phyloP scores from a whole-genome alignment of 768 basidiomycete species.

The Mrakia hoshinonis region DNA sequence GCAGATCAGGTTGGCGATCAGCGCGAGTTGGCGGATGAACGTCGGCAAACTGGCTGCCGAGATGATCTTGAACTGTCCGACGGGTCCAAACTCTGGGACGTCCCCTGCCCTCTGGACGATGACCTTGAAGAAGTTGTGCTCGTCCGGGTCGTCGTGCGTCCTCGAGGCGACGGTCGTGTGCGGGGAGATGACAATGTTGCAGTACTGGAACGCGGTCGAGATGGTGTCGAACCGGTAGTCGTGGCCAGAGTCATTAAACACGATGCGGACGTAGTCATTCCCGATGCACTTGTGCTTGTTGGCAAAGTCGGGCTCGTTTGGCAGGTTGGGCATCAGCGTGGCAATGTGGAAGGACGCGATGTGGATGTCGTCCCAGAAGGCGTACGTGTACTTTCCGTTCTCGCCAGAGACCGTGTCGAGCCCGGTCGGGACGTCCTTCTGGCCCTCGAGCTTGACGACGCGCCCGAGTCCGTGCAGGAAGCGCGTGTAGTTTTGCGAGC shows the following conservation, averaged over 20 bases:
- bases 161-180: slow-evolving; percentile 45
- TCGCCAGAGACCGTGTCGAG: slow-evolving; percentile 67
- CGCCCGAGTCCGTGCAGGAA: slow-evolving; percentile 85
- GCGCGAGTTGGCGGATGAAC: slow-evolving; percentile 77
- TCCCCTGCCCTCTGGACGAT: slow-evolving; percentile 76
- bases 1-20: slow-evolving; percentile 83
- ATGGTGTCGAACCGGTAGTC: slow-evolving; percentile 83
- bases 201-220: slow-evolving; percentile 85
- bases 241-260: slow-evolving; percentile 94
- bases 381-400: slow-evolving; percentile 94
- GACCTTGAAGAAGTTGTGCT: slow-evolving; percentile 94
- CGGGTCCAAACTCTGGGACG: slow-evolving; percentile 88
- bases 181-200: slow-evolving; percentile 94
- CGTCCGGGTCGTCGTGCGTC: slow-evolving; percentile 49
- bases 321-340: slow-evolving; percentile 82
- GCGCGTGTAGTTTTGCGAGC: slow-evolving; percentile 87
- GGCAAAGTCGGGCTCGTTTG: slow-evolving; percentile 43
- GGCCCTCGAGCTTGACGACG: slow-evolving; percentile 77
- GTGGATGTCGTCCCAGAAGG: slow-evolving; percentile 97
- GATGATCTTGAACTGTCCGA: slow-evolving; percentile 88
- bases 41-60: slow-evolving; percentile 76
- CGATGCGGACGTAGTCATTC: slow-evolving; percentile 89
- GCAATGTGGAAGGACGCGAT: slow-evolving; percentile 93
- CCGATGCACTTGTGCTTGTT: slow-evolving; percentile 94
- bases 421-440: slow-evolving; percentile 85